These are phyloP conservation scores for Trifolium subterraneum DNA, from an alignment of 306 rosid genomes.

Conservation along the genomic window DNA sequence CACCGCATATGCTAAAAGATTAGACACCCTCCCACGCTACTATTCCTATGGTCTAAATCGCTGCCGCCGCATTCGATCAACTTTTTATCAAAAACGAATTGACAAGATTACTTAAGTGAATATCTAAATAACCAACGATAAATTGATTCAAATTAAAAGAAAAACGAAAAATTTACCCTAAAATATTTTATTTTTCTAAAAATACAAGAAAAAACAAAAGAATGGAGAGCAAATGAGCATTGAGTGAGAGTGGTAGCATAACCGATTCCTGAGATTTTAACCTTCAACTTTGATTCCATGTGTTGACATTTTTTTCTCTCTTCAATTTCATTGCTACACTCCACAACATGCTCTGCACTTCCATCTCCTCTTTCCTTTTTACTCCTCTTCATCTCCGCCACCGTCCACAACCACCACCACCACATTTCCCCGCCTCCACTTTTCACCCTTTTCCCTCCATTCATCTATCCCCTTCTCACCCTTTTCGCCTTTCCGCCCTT, in stretches of 20 bases:
- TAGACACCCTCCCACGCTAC: neutral
- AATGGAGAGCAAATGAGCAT: too few species aligned
- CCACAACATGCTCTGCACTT: constrained; percentile 44
- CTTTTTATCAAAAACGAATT: too few species aligned
- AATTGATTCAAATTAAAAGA: too few species aligned
- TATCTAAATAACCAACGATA: too few species aligned
- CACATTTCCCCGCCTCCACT: constrained; percentile 32
- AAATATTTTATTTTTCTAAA: too few species aligned
- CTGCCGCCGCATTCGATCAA: too few species aligned
- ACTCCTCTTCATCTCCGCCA: constrained; percentile 26
- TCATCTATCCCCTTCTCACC: constrained; percentile 37
- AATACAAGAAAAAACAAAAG: too few species aligned
- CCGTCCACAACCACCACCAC: constrained; percentile 1
- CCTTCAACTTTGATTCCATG: too few species aligned
- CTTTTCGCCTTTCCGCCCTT: constrained; percentile 37
- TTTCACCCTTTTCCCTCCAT: constrained; percentile 1
- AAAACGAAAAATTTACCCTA: too few species aligned
- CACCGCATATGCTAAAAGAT: neutral
- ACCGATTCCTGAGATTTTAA: too few species aligned
- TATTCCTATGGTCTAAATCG: neutral
- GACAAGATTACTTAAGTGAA: too few species aligned
- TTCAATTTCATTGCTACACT: neutral
- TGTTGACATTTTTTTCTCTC: constrained; percentile 22
- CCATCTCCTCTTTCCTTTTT: constrained; percentile 34
- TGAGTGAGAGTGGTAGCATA: too few species aligned